A percentile compares a stretch with the other conserved stretches of the same genome.
phyloP scores from a whole-genome alignment of 345 rosid genomes.

The Trapa bicornis region DNA sequence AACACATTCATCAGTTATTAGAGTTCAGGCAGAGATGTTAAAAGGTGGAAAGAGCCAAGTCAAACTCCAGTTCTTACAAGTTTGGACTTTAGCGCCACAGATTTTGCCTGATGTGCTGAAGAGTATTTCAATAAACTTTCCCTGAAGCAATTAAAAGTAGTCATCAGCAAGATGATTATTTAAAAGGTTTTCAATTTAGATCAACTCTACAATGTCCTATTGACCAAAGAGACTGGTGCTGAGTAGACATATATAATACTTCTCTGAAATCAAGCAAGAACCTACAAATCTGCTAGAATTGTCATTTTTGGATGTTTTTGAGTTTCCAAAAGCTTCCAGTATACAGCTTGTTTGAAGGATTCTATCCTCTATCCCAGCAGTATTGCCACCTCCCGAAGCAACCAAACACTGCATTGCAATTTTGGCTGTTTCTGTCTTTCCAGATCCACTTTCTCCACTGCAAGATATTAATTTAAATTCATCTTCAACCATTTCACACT shows the following conservation, averaged over 20 bases:
- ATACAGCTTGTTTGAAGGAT: constrained; percentile 56
- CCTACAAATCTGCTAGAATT: constrained; percentile 97
- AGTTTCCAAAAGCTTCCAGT: constrained; percentile 97
- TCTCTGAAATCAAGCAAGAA: constrained; percentile 5
- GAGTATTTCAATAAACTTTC: constrained; percentile 78
- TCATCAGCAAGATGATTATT: background rate
- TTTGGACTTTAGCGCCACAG: constrained; percentile 71
- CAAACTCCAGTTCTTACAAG: constrained; percentile 43
- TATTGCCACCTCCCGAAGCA: constrained; percentile 63
- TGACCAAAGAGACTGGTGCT: background rate
- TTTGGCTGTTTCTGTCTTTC: constrained; percentile 97
- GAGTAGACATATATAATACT: background rate
- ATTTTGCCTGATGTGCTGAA: constrained; percentile 69
- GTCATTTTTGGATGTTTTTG: constrained; percentile 78
- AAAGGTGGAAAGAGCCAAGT: background rate
- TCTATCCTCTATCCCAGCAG: constrained; percentile 51
- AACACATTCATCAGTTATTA: constrained; percentile 17
- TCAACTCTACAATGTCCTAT: background rate
- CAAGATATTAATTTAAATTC: constrained; percentile 5
- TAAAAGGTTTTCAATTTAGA: background rate
- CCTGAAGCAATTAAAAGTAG: constrained; percentile 29
- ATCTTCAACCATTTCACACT: background rate
- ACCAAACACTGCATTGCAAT: constrained; percentile 82
- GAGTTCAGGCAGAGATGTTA: constrained; percentile 7
- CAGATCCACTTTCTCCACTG: constrained; percentile 99